These are phyloP conservation scores for Lipomyces starkeyi DNA, from an alignment of 805 yeast species.

Conservation along the genomic window DNA sequence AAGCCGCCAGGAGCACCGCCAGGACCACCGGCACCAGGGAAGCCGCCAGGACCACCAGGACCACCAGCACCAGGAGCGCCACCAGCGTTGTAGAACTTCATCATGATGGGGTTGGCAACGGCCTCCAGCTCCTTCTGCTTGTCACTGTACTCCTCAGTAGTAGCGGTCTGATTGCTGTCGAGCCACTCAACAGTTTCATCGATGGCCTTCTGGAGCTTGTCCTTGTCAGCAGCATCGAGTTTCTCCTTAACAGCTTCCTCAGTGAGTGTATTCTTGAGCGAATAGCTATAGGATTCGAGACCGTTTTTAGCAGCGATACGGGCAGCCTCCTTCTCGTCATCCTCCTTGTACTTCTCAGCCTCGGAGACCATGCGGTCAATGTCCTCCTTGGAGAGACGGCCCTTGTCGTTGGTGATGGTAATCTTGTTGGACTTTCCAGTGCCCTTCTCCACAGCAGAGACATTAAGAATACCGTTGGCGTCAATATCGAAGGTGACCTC, in stretches of 20 bases:
- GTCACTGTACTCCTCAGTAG: slow-evolving; percentile 89
- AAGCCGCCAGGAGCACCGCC: slow-evolving; percentile 69
- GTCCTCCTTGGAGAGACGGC: slow-evolving; percentile 96
- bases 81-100: slow-evolving; percentile 89
- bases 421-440: slow-evolving; percentile 97
- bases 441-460: slow-evolving; percentile 96
- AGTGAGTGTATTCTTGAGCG: slow-evolving; percentile 79
- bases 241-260: slow-evolving; percentile 83
- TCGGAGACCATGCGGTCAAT: slow-evolving; percentile 97
- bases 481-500: slow-evolving; percentile 97
- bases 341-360: slow-evolving; percentile 97
- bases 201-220: slow-evolving; percentile 75
- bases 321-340: slow-evolving; percentile 91
- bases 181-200: slow-evolving; percentile 90
- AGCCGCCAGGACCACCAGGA: slow-evolving; percentile 63
- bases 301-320: slow-evolving; percentile 95
- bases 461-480: slow-evolving; percentile 97
- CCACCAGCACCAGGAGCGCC: slow-evolving; percentile 80
- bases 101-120: slow-evolving; percentile 94
- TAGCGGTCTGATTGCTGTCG: slow-evolving; percentile 89
- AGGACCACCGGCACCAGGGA: slow-evolving; percentile 63
- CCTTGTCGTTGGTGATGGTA: slow-evolving; percentile 98
- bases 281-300: slow-evolving; percentile 93
- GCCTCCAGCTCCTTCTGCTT: slow-evolving; percentile 95
- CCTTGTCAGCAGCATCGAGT: slow-evolving; percentile 68